Base-by-base conservation (phyloP, 2,329 filamentous ascomycete genomes). In the Penicillium sp. region DNA sequence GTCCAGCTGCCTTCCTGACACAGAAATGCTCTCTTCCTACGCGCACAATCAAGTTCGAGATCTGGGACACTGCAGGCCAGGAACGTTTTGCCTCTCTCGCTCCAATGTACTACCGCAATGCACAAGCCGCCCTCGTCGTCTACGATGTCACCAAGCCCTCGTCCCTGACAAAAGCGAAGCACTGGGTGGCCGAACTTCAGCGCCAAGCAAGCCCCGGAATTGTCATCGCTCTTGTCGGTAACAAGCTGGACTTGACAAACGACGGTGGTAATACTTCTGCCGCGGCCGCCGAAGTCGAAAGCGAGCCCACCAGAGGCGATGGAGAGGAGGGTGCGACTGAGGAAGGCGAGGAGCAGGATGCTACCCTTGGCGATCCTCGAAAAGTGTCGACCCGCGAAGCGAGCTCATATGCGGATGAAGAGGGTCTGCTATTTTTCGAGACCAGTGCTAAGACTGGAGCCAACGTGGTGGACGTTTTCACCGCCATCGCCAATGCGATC, bases 101-200 rank as follows among this genome's bases (percentile, higher is more conserved):
- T 46, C 94, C 93, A 66, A 97, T 97, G 94, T 99, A 99, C 83
- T 97, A 97, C 81, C 91, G 93, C 76, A 97, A 99, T 73, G 94
- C 94, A 45, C 93, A 97, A 78, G 91, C 92, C 59, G 94, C 94
- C 12, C 89, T 99, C 62, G 93, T 99, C 56, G 93, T 97, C 71
- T 99, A 97, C 84, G 93, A 99, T 72, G 87, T 99, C 66, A 99
- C 94, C 57, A 97, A 97, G 76, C 89, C 92, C 36, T 94, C 91
- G 43, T 96, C 91, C 41, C 86, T 99, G 63, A 86, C 91, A 75
- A 97, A 99, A 79, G 94, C 94, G 46, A 96, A 96, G 78, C 93
- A 97, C 81, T 99, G 93, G 93, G 92, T 99, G 49, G 93, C 93
- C 50, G 93, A 99, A 77, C 84, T 99, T 51, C 93, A 97, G 78